Base-by-base conservation (phyloP, 2,329 filamentous ascomycete species). In the Ophiostoma ulmi region DNA sequence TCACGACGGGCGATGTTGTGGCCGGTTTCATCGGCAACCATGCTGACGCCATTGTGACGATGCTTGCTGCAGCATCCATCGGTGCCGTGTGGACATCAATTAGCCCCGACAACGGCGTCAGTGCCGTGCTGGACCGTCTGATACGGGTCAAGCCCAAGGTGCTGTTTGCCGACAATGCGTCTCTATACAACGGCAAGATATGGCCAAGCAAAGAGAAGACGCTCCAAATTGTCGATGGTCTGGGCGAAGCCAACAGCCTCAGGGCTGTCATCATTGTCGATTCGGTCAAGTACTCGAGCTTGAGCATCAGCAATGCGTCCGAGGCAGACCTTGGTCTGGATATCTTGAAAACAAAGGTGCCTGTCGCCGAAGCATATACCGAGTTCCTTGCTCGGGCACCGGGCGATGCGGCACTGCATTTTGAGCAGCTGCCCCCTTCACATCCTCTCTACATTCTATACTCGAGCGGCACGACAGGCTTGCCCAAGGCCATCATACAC, bases 381-480 rank as follows among this genome's bases (percentile, higher is more conserved):
- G 75, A 73, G 48, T 85, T 87, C 72, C 75, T 87, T 65, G 76
- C 75, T 20, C 78, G 77, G 36, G 78, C 83, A 0, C 78, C 82
- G 20, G 78, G 78, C 38, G 77, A 84, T 44, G 79, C 80, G 22
- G 79, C 80, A 70, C 84, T 90, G 64, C 79, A 78, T 31, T 98
- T 98, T 78, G 87, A 88, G 75, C 92, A 93, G 77, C 86, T 98
- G 10, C 86, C 88, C 0, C 90, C 95, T 1, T 91, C 94, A 26
- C 93, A 97, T 75, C 94, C 94, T 0, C 88, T 97, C 3, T 98
- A 97, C 77, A 93, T 99, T 65, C 85, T 98, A 44, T 99, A 97
- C 80, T 96, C 91, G 1, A 94, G 91, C 65, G 95, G 95, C 31
- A 99, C 95, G 0, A 98, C 95, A 0, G 87, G 87, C 17, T 81